Conservation (phyloP, 495 filamentous ascomycete genomes). For the Bryoglossum gracile region DNA sequence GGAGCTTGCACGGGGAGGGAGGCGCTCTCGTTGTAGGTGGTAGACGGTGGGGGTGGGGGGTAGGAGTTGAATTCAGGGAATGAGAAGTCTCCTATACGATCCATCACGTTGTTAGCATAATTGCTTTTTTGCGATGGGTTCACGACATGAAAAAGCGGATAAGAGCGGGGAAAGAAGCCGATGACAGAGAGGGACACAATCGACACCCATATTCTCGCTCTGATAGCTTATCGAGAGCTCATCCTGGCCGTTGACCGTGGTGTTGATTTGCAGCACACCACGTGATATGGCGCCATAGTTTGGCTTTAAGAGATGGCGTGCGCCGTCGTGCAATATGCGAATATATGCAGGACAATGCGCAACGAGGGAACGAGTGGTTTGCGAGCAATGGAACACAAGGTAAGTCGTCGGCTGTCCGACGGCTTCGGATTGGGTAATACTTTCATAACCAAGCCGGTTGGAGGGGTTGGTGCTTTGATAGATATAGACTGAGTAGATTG, state of each 20-base stretch:
- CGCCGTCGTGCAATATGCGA: not conserved
- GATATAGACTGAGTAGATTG: no score
- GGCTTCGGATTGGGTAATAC: not conserved
- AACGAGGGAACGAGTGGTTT: no score
- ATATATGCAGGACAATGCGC: not conserved
- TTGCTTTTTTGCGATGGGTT: no score
- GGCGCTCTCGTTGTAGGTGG: constrained; percentile 24
- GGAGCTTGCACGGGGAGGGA: constrained; percentile 39
- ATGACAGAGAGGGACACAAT: no score
- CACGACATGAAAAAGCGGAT: no score
- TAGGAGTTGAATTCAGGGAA: constrained; percentile 29
- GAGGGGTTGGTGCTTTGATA: no score
- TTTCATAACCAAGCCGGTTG: no score
- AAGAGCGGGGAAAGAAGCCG: no score
- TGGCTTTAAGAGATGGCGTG: no score
- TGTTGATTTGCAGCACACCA: constrained; percentile 1
- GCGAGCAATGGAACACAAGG: no score
- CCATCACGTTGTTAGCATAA: constrained; percentile 21
- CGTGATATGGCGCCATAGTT: constrained; percentile 19
- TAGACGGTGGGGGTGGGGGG: constrained; percentile 34
- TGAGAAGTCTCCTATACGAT: constrained; percentile 20
- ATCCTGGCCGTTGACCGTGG: not conserved
- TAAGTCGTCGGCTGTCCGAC: not conserved
- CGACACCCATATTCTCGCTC: not conserved
- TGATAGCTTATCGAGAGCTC: not conserved